These are phyloP conservation scores for Zelonia costaricensis DNA, from an alignment of 208 protist genomes.

Conservation along the genomic window DNA sequence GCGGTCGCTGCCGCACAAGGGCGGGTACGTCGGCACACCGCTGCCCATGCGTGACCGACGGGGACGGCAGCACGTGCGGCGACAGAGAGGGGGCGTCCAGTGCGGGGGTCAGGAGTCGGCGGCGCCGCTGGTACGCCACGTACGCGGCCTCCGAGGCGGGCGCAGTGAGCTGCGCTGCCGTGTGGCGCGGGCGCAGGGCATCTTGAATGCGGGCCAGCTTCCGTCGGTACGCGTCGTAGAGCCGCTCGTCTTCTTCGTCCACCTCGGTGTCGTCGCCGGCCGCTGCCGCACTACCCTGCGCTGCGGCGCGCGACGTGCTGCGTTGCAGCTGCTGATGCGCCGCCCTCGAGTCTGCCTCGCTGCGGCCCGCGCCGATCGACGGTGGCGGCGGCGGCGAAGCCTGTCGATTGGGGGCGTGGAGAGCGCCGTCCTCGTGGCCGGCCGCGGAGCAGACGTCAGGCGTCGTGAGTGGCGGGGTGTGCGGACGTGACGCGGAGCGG, in stretches of 20 bases:
- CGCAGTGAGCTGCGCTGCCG: not conserved
- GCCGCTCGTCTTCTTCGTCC: slow-evolving; percentile 12
- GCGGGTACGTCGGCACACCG: too few relatives aligned
- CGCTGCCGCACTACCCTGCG: too few relatives aligned
- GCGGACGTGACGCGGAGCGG: too few relatives aligned
- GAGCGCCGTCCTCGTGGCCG: too few relatives aligned
- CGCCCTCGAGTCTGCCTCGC: too few relatives aligned
- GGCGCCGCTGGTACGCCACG: slow-evolving; percentile 15
- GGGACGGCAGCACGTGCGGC: not conserved
- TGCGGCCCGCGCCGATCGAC: too few relatives aligned
- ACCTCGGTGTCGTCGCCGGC: not conserved
- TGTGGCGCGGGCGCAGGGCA: slow-evolving; percentile 7
- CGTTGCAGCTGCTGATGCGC: too few relatives aligned
- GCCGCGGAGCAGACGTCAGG: too few relatives aligned
- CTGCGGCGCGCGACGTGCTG: too few relatives aligned
- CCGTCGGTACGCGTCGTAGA: slow-evolving; percentile 19
- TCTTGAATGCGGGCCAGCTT: slow-evolving; percentile 29
- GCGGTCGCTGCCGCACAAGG: slow-evolving; percentile 4
- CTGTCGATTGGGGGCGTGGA: too few relatives aligned
- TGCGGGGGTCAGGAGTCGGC: slow-evolving; percentile 9
- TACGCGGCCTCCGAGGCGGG: slow-evolving; percentile 8
- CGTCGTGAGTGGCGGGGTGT: too few relatives aligned
- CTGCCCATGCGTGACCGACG: not conserved
- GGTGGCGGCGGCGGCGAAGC: too few relatives aligned
- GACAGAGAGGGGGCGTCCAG: not conserved